Conservation (phyloP, 805 yeast genomes). For the Kuraishia cidri region DNA sequence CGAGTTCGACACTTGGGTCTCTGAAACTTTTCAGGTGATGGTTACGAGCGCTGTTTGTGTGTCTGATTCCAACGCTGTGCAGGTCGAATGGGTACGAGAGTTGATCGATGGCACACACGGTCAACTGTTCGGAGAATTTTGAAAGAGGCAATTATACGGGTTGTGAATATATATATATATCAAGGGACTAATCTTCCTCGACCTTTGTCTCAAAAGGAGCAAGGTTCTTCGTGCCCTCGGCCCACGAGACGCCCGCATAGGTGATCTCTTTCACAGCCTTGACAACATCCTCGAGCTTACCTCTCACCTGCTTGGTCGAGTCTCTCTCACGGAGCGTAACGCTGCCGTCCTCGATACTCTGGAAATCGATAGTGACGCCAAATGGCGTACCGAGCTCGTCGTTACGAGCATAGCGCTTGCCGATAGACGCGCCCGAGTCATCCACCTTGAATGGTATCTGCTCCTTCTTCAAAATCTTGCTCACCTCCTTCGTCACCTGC, state of each 20-base stretch:
- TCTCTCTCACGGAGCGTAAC: slow-evolving; percentile 97
- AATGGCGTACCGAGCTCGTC: slow-evolving; percentile 99
- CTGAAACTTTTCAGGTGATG: too few species aligned
- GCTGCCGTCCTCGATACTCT: slow-evolving; percentile 77
- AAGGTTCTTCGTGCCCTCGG: slow-evolving; percentile 69
- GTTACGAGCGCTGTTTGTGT: too few species aligned
- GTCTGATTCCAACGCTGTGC: too few species aligned
- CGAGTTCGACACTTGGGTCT: too few species aligned
- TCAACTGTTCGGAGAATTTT: too few species aligned
- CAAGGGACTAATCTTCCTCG: slow-evolving; percentile 21
- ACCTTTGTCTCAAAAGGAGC: slow-evolving; percentile 65
- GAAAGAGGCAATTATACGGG: neutral
- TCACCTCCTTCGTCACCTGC: slow-evolving; percentile 65
- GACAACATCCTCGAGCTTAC: slow-evolving; percentile 61
- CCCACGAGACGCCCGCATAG: slow-evolving; percentile 72
- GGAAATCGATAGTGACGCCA: slow-evolving; percentile 96
- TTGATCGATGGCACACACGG: too few species aligned
- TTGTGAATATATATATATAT: neutral
- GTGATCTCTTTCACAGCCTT: slow-evolving; percentile 71
- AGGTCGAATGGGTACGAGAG: too few species aligned
- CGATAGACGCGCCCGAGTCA: slow-evolving; percentile 95
- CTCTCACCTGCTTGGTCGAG: slow-evolving; percentile 94
- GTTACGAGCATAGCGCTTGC: slow-evolving; percentile 96
- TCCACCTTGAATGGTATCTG: slow-evolving; percentile 94
- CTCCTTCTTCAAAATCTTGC: slow-evolving; percentile 61